Conservation (phyloP, 352 stramenopile genomes). For the Phytophthora hibernalis region DNA sequence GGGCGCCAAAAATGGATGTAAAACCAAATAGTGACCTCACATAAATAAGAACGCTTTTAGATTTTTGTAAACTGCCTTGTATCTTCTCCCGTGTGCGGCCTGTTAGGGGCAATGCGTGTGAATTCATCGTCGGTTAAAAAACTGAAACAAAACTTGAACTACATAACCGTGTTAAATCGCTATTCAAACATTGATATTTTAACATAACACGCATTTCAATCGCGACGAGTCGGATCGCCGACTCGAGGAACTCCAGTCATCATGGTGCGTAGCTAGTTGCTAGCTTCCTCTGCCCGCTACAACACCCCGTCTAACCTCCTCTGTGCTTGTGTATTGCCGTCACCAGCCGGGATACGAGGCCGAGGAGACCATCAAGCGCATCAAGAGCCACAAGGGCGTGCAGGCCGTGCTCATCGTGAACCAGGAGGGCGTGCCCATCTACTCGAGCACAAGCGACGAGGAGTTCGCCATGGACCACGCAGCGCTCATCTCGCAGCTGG, state of each 20-base stretch:
- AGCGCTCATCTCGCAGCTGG: slow-evolving; percentile 88
- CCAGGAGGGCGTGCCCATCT: slow-evolving; percentile 93
- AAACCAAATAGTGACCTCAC: not conserved
- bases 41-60: not conserved
- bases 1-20: not conserved
- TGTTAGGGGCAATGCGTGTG: too few relatives aligned
- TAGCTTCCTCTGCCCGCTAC: not conserved
- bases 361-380: slow-evolving; percentile 95
- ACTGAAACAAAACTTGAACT: too few relatives aligned
- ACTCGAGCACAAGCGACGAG: slow-evolving; percentile 91
- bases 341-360: slow-evolving; percentile 86
- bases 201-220: too few relatives aligned
- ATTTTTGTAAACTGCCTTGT: not conserved
- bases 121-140: too few relatives aligned
- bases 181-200: too few relatives aligned
- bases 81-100: too few relatives aligned
- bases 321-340: not conserved
- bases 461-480: slow-evolving; percentile 90
- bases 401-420: slow-evolving; percentile 94
- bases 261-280: slow-evolving; percentile 8
- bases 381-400: slow-evolving; percentile 95
- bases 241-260: not conserved
- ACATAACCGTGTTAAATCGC: too few relatives aligned
- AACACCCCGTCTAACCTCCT: not conserved
- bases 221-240: not conserved